A percentile compares a stretch with the other conserved stretches of the same genome.
phyloP scores from a whole-genome alignment of 108 stramenopile genomes.

The Discostella pseudostelligera region DNA sequence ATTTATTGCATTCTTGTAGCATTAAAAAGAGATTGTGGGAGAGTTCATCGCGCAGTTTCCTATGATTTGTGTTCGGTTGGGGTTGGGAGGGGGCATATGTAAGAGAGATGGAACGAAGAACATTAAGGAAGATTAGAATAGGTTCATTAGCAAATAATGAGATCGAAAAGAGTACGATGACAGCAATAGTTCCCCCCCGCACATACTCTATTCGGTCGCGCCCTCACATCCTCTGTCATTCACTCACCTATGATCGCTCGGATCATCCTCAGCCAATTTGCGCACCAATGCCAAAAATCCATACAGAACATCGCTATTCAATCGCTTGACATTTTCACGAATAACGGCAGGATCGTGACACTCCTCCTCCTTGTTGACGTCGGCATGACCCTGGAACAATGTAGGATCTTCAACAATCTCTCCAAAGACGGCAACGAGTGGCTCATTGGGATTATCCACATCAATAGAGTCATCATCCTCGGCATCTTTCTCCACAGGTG shows the following conservation, averaged over 20 bases:
- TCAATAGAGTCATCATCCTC: slow-evolving; percentile 69
- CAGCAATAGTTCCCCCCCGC: no score
- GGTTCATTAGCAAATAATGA: no score
- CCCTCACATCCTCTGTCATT: no score
- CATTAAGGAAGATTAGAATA: not conserved
- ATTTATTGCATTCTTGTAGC: slow-evolving; percentile 89
- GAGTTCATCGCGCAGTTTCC: slow-evolving; percentile 72
- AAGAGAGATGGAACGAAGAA: not conserved
- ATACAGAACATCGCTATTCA: slow-evolving; percentile 66
- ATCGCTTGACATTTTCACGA: slow-evolving; percentile 72
- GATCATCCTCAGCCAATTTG: slow-evolving; percentile 69
- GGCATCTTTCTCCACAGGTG: slow-evolving; percentile 2
- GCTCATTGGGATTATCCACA: slow-evolving; percentile 36
- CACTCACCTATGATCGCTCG: slow-evolving; percentile 81
- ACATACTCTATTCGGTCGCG: no score
- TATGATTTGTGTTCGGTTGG: slow-evolving; percentile 10
- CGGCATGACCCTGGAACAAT: slow-evolving; percentile 21
- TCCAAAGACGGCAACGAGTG: slow-evolving; percentile 79
- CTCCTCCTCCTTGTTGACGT: slow-evolving; percentile 25
- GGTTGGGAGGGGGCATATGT: slow-evolving; percentile 3
- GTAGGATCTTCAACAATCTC: slow-evolving; percentile 87
- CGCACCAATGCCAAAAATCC: slow-evolving; percentile 68
- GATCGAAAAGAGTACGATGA: no score
- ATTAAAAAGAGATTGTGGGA: slow-evolving; percentile 83
- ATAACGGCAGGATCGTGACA: slow-evolving; percentile 72